These are phyloP conservation scores for Coemansia sp. DNA, from an alignment of 371 early-diverging fungal genomes.

Conservation along the genomic window DNA sequence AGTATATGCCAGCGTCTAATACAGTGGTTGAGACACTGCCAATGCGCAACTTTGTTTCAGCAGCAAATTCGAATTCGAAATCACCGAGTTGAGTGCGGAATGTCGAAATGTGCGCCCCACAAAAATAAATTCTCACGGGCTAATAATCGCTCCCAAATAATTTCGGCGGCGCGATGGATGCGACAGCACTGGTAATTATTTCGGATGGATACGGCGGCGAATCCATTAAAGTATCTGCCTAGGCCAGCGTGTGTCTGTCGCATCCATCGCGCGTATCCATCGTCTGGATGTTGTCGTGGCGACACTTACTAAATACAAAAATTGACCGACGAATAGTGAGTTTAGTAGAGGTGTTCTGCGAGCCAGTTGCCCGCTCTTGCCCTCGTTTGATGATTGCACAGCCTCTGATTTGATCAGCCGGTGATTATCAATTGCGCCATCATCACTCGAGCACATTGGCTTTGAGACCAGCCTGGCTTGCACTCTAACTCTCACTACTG, in stretches of 20 bases:
- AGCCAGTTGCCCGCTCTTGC: neutral
- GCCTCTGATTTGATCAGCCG: neutral
- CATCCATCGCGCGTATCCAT: neutral
- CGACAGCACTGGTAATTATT: neutral
- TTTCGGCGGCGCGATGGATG: neutral
- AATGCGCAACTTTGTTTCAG: no score
- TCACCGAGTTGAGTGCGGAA: neutral
- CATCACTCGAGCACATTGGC: neutral
- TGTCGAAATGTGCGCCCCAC: neutral
- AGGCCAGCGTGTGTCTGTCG: neutral
- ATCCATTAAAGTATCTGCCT: neutral
- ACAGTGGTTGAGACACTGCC: no score
- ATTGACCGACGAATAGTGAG: neutral
- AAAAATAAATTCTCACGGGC: neutral
- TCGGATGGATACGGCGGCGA: neutral
- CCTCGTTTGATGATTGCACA: neutral
- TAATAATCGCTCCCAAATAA: neutral
- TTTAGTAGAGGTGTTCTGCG: conserved; percentile 1
- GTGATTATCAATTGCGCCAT: neutral
- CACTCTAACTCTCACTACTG: neutral
- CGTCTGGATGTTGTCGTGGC: neutral
- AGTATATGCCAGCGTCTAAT: no score
- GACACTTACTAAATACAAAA: conserved; percentile 10
- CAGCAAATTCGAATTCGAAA: neutral
- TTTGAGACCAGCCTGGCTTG: neutral